Evolutionary conservation across 495 filamentous ascomycete genomes (phyloP), one percentile per base, ranked within the genome.

Genomic region (Daldinia decipiens): DNA sequence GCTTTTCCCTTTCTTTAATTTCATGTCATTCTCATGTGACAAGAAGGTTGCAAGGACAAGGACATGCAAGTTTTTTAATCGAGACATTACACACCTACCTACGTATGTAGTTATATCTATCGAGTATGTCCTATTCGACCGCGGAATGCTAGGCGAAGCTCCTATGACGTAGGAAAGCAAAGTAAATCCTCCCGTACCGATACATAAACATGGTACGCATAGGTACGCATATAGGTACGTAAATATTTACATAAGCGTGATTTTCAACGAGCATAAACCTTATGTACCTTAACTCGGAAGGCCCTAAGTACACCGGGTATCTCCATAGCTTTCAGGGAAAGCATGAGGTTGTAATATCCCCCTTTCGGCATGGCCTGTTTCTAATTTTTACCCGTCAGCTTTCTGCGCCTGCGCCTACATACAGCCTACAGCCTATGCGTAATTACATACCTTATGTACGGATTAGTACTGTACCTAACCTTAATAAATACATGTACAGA

Each of bases 161-260:
- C 24, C 51, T 72, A 72, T 68, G 70, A 72, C 70, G 70, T 68
- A 68, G 7, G 26, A 61, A 68, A 34, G 56, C 19, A 54, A 52
- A 59, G 31, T 13, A 36, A n/a, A 32, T 56, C 12, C 58, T 26
- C n/a, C 50, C 45, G 53, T 60, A 45, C 24, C 8, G 19, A 17
- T 55, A 36, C 39, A 31, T 29, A 59, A n/a, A 8, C 27, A 31
- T 12, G 26, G 4, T 27, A 27, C 26, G 21, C 21, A 24, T 24
- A n/a, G 11, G 36, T 39, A 31, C 47, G 24, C 24, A 13, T 11
- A 52, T 26, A 29, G 2, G 27, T n/a, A 29, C 12, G 13, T 27
- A 52, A 5, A 31, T 53, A 8, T 53, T 31, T 31, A 53, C 27
- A 31, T 31, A 53, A n/a, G 50, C 24, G 13, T 31, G 7, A 26